Evolutionary conservation across 345 rosid genomes (phyloP).

Genomic region (Melaleuca quinquenervia): DNA sequence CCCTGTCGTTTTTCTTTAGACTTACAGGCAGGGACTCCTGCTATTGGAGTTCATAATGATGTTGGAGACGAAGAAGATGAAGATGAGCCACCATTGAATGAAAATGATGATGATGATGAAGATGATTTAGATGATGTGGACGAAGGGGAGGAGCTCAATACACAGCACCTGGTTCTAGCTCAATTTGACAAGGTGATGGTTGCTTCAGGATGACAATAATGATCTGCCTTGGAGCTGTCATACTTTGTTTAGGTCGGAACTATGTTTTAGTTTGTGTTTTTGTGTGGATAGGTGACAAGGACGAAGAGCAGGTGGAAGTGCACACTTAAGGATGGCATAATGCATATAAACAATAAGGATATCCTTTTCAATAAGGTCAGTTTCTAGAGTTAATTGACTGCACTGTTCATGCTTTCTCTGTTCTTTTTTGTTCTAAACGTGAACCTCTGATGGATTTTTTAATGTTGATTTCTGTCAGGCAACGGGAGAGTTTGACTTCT

Average conservation of each 20-base stretch:
- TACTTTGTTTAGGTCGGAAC: not conserved
- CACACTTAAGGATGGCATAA: slow-evolving; percentile 87
- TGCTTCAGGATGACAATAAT: not conserved
- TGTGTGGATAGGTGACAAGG: slow-evolving; percentile 66
- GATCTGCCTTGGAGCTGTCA: not conserved
- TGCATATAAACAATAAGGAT: slow-evolving; percentile 94
- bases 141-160: slow-evolving; percentile 81
- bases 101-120: slow-evolving; percentile 82
- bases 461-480: slow-evolving; percentile 36
- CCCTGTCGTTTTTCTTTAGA: slow-evolving; percentile 30
- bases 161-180: slow-evolving; percentile 93
- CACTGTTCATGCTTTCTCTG: not conserved
- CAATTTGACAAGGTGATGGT: slow-evolving; percentile 84
- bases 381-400: not conserved
- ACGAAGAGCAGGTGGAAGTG: slow-evolving; percentile 98
- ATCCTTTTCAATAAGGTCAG: slow-evolving; percentile 87
- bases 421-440: not conserved
- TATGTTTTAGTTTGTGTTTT: not conserved
- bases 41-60: slow-evolving; percentile 25
- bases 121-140: slow-evolving; percentile 90
- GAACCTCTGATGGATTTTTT: not conserved
- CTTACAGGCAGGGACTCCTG: slow-evolving; percentile 72
- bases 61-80: slow-evolving; percentile 52
- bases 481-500: slow-evolving; percentile 88
- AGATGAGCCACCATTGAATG: slow-evolving; percentile 77